Evolutionary conservation across 495 filamentous ascomycete genomes (phyloP).

Genomic region (Penicillium antarcticum): DNA sequence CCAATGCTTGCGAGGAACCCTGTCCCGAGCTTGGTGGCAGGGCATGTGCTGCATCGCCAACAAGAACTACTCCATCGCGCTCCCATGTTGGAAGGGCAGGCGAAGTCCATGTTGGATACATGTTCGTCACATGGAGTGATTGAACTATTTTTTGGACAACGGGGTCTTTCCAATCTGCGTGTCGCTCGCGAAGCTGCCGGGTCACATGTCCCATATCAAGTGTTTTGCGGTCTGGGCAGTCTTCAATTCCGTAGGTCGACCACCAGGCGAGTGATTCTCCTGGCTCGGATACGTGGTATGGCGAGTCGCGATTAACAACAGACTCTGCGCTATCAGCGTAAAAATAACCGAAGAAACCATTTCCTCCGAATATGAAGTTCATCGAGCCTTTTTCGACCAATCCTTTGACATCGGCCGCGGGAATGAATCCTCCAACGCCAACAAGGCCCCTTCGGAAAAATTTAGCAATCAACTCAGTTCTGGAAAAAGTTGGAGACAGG

Average conservation of each 20-base stretch:
- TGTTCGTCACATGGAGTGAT: constrained; percentile 36
- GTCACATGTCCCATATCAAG: constrained; percentile 39
- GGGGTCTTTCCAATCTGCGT: constrained; percentile 48
- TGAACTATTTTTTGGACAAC: constrained; percentile 44
- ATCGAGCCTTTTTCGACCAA: constrained; percentile 39
- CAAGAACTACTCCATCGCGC: constrained; percentile 35
- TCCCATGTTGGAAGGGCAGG: constrained; percentile 49
- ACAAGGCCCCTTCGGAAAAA: constrained; percentile 36
- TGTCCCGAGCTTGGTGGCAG: constrained; percentile 46
- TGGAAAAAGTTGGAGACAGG: not conserved
- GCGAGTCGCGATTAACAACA: constrained; percentile 19
- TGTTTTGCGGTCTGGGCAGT: constrained; percentile 33
- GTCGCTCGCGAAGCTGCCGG: constrained; percentile 40
- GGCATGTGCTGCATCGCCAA: constrained; percentile 47
- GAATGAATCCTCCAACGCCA: constrained; percentile 54
- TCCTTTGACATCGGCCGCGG: constrained; percentile 19
- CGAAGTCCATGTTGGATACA: constrained; percentile 54
- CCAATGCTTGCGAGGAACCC: constrained; percentile 46
- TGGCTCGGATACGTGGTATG: constrained; percentile 29
- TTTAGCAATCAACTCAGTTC: not conserved
- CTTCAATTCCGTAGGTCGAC: constrained; percentile 43
- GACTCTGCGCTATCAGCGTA: constrained; percentile 22
- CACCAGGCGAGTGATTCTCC: constrained; percentile 43
- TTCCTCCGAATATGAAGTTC: constrained; percentile 50
- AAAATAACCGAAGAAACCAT: constrained; percentile 59